Base-by-base conservation (phyloP, 768 basidiomycete genomes). In the Botryobasidium botryosum region DNA sequence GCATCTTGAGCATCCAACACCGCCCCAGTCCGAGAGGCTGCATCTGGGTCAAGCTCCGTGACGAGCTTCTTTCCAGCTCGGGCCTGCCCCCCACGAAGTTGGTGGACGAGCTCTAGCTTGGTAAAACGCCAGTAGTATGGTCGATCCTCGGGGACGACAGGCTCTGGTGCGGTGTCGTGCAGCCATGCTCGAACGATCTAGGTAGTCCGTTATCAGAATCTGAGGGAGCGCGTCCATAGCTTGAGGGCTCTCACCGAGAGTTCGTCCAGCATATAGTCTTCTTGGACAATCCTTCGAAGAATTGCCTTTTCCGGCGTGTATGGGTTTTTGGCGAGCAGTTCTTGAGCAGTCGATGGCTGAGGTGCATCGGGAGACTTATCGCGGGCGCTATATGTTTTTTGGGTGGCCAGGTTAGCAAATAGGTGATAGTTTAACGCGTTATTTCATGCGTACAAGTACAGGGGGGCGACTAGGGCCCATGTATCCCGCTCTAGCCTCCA, bases 81-180 rank as follows among this genome's bases (percentile, higher is more conserved):
- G 17, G 60, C 59, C 53, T 1, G 71, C 77, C 18, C 68, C 72
- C 39, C 74, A 64, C 37, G 72, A 54, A 0, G 65, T 61, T 41
- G 36, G 56, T 86, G 81, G 69, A 81, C 69, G 5, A 84, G 70
- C 37, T 47, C 28, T 25, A 38, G 15, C 46, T 59, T 60, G 13
- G 86, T 90, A 56, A 85, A 84, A 46, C 74, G 75, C 74, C 79
- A 81, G 61, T 88, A 90, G 2, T 81, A 84, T 0, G 75, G 79
- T 4, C 76, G 78, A 18, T 79, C 77, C 53, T 82, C 85, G 1
- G 78, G 77, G 35, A 69, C 66, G 25, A 65, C 59, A 0, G 72
- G 70, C n/a, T 66, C 46, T 0, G 75, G 71, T 0, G 82, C 79
- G 0, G 72, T 79, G 33, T 84, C 80, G 50, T 86, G 81, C 1